Evolutionary conservation across 495 filamentous ascomycete species (phyloP).

Genomic region (Tuber microsphaerosporum): DNA sequence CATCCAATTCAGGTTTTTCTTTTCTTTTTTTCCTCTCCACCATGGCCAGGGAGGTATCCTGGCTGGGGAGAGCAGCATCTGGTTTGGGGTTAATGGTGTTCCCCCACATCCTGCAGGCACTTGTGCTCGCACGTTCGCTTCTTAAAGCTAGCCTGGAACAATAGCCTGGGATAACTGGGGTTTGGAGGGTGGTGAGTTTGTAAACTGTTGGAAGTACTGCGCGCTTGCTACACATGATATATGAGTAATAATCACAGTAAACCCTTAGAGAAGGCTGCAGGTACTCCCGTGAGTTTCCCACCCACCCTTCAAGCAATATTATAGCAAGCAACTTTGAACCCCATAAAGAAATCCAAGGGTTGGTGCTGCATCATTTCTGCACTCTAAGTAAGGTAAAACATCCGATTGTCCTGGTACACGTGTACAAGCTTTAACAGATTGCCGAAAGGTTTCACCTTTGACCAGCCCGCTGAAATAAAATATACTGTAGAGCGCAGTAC

Average conservation of each 20-base stretch:
- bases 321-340: background rate
- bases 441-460: background rate
- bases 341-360: background rate
- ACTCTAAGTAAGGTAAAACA: background rate
- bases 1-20: background rate
- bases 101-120: background rate
- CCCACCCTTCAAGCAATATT: background rate
- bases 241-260: no score
- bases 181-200: background rate
- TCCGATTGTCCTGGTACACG: background rate
- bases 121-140: background rate
- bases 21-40: background rate
- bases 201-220: background rate
- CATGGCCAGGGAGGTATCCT: background rate
- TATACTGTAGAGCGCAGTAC: background rate
- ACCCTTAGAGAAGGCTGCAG: background rate
- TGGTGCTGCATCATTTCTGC: background rate
- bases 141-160: background rate
- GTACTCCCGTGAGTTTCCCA: background rate
- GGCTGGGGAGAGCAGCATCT: background rate
- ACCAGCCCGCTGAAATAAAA: background rate
- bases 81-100: background rate
- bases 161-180: background rate
- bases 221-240: no score
- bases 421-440: background rate